Evolutionary conservation across 306 rosid species (phyloP), one percentile per base, ranked within the genome.

Genomic region (Delonix regia): DNA sequence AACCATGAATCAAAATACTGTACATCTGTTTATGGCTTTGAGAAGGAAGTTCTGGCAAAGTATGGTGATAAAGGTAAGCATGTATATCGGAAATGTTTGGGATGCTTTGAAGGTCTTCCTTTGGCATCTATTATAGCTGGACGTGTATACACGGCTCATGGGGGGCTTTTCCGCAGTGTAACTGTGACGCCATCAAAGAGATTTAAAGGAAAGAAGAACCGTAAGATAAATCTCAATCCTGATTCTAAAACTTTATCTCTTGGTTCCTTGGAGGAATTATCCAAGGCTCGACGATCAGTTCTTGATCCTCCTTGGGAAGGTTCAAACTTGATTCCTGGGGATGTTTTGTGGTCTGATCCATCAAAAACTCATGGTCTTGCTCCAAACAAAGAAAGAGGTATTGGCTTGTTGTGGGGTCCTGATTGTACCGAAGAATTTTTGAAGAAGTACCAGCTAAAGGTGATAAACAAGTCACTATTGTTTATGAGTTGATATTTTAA

Each of bases 221-320:
- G 98, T 7, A 93, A 81, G 83, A 84, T 91, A 68, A 73, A 67
- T 69, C 66, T 88, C 42, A 85, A 62, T 82, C 15, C 86, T 2
- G 94, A 89, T 60, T 65, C 78, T 30, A 87, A 78, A 74, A n/a
- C 60, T 27, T 71, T 91, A 25, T 76, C 87, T 18, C 86, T 93
- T 55, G 98, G 95, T 56, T 85, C 97, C 45, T 80, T 91, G 82
- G 98, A 93, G 47, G 98, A 93, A 73, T 75, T 93, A 75, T 80
- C 86, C 1, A 91, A 64, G 77, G 93, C 95, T 70, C 87, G 98
- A 22, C 83, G 98, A 63, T 87, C 98, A 19, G 95, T 93, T 69
- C 95, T 93, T 82, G 98, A 93, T 87, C 98, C 98, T 83, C 97
- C 98, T 0, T 93, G 97, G 98, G 98, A 91, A 87, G 97, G 97